Base-by-base conservation (phyloP, 2,329 filamentous ascomycete genomes). In the Fusarium nematophilum region DNA sequence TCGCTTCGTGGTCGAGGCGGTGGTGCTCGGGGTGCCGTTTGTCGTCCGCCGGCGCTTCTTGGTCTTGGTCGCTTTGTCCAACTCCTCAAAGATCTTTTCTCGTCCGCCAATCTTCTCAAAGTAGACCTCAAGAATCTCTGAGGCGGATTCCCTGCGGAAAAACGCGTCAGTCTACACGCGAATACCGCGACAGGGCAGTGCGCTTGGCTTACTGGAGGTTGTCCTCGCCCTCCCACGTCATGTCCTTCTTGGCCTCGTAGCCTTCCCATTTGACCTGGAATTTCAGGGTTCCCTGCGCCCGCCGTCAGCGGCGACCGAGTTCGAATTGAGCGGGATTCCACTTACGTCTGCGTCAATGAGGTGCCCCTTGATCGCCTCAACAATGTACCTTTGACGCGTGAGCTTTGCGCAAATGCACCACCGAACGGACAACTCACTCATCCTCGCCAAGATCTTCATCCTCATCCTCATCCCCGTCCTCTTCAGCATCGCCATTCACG, bases 221-320 rank as follows among this genome's bases (percentile, higher is more conserved):
- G 9, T 86, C 85, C 66, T 91, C 88, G 0, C 90, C 88, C 71
- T 95, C 91, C 91, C 90, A 94, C 0, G 91, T 95, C 68, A 85
- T 76, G 64, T 95, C 91, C 0, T 78, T 73, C 58, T 87, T 86
- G 58, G 87, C 84, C 0, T 90, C 85, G 59, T 89, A 95, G 3
- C 91, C 91, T 62, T 91, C 86, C 91, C 91, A 95, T 68, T 94
- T 93, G 29, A 95, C 90, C 45, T 89, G 82, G 69, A 90, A 93
- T 39, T 82, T 81, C 1, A 87, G 68, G 5, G 73, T 71, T 15
- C 83, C 84, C 77, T 86, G 55, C 9, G 8, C 34, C 9, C 11
- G 3, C 10, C 4, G 26, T 68, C 36, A 66, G 37, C 21, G 4
- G 10, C n/a, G 18, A 15, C 8, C 9, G 10, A 4, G 17, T 11